phyloP scores from a whole-genome alignment of 1,284 basidiomycete genomes.

The Volvariella volvacea region DNA sequence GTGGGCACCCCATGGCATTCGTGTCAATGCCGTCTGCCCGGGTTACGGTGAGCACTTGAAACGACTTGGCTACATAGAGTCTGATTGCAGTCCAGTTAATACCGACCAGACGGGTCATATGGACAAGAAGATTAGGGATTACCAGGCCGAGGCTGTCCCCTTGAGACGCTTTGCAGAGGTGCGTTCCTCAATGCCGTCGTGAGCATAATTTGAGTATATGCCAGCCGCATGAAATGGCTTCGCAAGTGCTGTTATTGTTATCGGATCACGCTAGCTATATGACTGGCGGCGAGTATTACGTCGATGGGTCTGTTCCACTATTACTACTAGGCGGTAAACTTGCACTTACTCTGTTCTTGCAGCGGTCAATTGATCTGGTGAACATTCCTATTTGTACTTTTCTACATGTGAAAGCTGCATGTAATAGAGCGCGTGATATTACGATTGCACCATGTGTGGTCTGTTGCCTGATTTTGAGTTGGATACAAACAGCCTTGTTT shows the following conservation, averaged over 20 bases:
- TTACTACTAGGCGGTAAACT: background rate
- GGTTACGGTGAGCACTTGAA: slow-evolving; percentile 46
- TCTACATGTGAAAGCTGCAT: no score
- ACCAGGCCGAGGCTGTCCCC: slow-evolving; percentile 16
- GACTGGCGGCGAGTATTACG: slow-evolving; percentile 32
- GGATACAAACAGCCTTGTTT: no score
- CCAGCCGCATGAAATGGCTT: slow-evolving; percentile 30
- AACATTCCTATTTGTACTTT: no score
- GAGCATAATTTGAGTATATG: background rate
- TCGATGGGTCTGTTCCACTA: slow-evolving; percentile 27
- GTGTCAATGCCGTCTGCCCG: slow-evolving; percentile 56
- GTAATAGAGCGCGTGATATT: no score
- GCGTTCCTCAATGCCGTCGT: background rate
- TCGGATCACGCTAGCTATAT: slow-evolving; percentile 31
- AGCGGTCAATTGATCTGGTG: slow-evolving; percentile 5
- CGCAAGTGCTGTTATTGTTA: slow-evolving; percentile 28
- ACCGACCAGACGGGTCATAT: slow-evolving; percentile 20
- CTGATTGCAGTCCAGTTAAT: slow-evolving; percentile 10
- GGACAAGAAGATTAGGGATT: slow-evolving; percentile 18
- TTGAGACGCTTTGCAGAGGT: slow-evolving; percentile 19
- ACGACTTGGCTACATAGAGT: background rate
- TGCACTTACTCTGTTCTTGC: background rate
- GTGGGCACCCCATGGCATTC: slow-evolving; percentile 46
- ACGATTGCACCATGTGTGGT: no score
- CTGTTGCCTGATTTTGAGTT: no score